Base-by-base conservation (phyloP, 805 yeast species). In the Soucietia sequanensis region DNA sequence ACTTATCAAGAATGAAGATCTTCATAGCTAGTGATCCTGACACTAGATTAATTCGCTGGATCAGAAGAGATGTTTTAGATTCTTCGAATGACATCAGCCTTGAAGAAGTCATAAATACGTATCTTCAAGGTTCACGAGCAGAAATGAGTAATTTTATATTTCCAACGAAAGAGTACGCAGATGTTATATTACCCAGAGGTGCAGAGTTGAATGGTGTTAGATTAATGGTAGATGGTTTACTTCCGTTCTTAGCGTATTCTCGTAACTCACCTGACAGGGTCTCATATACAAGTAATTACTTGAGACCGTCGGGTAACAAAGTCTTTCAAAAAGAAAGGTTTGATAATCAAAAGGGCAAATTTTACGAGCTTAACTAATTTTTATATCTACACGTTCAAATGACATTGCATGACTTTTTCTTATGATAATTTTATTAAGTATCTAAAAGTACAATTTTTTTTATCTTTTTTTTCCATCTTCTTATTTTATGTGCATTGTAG, bases 1-100 rank as follows among this genome's bases (percentile, higher is more conserved):
- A 64, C 8, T 41, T 72, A 50, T 80, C 90, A 0, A 68, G 77
- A 1, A 65, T 89, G 44, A 82, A 78, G 50, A 77, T 90, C 2
- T 90, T 82, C 47, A 70, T 90, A 11, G 93, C 86, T 45, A 75
- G 88, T 42, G 97, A 90, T 58, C 79, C 91, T 1, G 98, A 90
- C 56, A 78, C 84, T 4, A 63, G 96, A 35, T 63, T 90, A 26
- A 80, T 87, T n/a, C 74, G 95, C 44, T 78, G 93, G 84, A 81
- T 86, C 30, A 63, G 68, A 35, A 49, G 72, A 29, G 73, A 68
- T 38, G 70, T 66, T 4, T 33, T 58, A 11, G 30, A 40, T 11
- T 39, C 33, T 12, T 33, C 44, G 1, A 37, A 35, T 2, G 33
- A 40, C 1, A 43, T 37, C 6, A 33, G 42, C n/a, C 46, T 68